Evolutionary conservation across 495 filamentous ascomycete genomes (phyloP), one percentile per base, ranked within the genome.

Genomic region (Aeminium ludgeri): DNA sequence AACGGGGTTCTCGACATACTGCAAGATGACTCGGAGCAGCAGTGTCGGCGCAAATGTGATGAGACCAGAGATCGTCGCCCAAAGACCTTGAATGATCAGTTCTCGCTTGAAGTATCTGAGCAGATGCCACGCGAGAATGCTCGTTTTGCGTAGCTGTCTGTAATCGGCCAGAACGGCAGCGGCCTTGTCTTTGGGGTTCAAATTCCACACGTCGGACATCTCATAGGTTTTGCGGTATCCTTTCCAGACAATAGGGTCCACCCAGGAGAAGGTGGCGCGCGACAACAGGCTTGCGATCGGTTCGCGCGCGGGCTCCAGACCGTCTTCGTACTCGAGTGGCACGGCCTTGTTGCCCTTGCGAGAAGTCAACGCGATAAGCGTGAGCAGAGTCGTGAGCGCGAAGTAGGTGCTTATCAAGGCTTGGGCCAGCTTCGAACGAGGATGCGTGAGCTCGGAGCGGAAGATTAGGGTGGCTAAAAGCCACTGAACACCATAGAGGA

Each of bases 321-420:
- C 76, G 37, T 80, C 82, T 54, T 93, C 83, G 60, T 84, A 80
- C 54, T 92, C 82, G 47, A 95, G 61, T 20, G 85, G 53, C 11
- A 99, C 81, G 3, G 76, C 68, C 59, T 86, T 93, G 58, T 96
- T 96, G 15, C 91, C 91, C 58, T 82, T 87, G 33, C 91, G 74
- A 41, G 85, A 89, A 20, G 73, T 78, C 38, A 92, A 56, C 11
- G 82, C 72, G 50, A 95, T 74, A 6, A 72, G 54, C 31, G 82
- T 71, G 8, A 99, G 64, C 6, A 92, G 50, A 5, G 76, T 73
- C n/a, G 65, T 73, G 44, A 96, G 59, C 1, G 67, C 57, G 50
- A 96, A 96, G 39, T 86, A 70, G 20, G 70, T 55, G 34, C 79
- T 73, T 42, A 70, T 66, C 31, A 92, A 60, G 23, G 63, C 63